Conservation (phyloP, 2,329 filamentous ascomycete genomes). For the Colletotrichum melonis region DNA sequence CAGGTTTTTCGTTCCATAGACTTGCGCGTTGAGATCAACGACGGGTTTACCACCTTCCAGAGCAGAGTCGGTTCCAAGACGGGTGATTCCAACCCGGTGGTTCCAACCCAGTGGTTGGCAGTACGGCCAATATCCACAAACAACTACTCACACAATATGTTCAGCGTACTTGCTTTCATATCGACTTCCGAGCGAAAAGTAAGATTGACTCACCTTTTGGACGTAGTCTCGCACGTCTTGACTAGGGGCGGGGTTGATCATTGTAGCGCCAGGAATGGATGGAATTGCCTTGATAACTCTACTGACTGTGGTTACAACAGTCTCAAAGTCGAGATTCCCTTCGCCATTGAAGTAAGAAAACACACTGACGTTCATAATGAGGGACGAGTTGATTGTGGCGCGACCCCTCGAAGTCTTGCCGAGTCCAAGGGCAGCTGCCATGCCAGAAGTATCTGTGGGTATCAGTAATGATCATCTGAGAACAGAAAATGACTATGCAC, state of each 20-base stretch:
- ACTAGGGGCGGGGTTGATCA: background rate
- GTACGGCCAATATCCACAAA: background rate
- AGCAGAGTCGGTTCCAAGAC: background rate
- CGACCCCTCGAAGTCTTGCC: background rate
- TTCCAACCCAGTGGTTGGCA: background rate
- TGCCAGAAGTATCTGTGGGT: background rate
- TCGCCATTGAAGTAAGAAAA: background rate
- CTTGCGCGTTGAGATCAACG: background rate
- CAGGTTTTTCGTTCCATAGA: slow-evolving; percentile 39
- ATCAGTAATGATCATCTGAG: background rate
- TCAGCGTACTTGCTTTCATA: too few relatives aligned
- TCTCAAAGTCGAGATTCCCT: background rate
- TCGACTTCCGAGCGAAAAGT: too few relatives aligned
- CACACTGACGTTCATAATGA: background rate
- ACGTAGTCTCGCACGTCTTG: background rate
- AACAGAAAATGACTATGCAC: background rate
- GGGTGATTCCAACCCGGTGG: background rate
- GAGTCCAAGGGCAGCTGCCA: background rate
- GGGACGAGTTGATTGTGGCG: background rate
- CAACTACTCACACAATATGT: background rate
- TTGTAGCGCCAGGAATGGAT: background rate
- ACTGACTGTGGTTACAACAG: background rate
- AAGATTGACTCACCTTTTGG: background rate
- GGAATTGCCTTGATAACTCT: background rate
- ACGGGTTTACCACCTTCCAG: background rate